Evolutionary conservation across 768 basidiomycete species (phyloP).

Genomic region (Kwoniella sp.): DNA sequence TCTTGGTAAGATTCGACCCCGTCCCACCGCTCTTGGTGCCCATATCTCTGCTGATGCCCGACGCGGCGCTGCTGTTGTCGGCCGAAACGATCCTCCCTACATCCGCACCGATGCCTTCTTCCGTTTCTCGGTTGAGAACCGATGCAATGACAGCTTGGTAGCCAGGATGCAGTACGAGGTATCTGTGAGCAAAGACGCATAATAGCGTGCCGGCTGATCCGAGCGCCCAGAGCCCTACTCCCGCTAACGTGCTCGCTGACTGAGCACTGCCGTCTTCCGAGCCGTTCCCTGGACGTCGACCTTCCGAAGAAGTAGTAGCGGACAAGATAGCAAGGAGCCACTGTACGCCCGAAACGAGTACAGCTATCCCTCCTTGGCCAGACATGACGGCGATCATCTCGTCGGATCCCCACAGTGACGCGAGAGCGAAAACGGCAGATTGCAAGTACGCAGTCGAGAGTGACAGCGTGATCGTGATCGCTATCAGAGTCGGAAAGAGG

Average conservation of each 20-base stretch:
- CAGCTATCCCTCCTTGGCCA: slow-evolving; percentile 82
- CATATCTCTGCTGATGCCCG: slow-evolving; percentile 10
- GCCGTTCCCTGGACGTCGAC: background rate
- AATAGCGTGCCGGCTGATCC: slow-evolving; percentile 28
- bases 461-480: slow-evolving; percentile 66
- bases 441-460: slow-evolving; percentile 73
- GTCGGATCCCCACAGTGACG: slow-evolving; percentile 73
- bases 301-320: background rate
- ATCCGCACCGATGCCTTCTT: slow-evolving; percentile 7
- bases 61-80: slow-evolving; percentile 15
- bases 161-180: slow-evolving; percentile 29
- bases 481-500: slow-evolving; percentile 68
- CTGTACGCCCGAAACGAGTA: slow-evolving; percentile 77
- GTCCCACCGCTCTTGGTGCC: slow-evolving; percentile 6
- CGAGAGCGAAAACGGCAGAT: slow-evolving; percentile 75
- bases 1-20: slow-evolving; percentile 17
- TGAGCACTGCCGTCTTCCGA: slow-evolving; percentile 25
- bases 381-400: slow-evolving; percentile 75
- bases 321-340: slow-evolving; percentile 61
- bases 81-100: background rate
- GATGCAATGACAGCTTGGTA: slow-evolving; percentile 20
- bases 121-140: background rate
- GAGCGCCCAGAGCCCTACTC: slow-evolving; percentile 42
- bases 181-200: slow-evolving; percentile 34
- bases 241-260: slow-evolving; percentile 24